Evolutionary conservation across 1,284 basidiomycete species (phyloP).

Genomic region (Somion occarium): DNA sequence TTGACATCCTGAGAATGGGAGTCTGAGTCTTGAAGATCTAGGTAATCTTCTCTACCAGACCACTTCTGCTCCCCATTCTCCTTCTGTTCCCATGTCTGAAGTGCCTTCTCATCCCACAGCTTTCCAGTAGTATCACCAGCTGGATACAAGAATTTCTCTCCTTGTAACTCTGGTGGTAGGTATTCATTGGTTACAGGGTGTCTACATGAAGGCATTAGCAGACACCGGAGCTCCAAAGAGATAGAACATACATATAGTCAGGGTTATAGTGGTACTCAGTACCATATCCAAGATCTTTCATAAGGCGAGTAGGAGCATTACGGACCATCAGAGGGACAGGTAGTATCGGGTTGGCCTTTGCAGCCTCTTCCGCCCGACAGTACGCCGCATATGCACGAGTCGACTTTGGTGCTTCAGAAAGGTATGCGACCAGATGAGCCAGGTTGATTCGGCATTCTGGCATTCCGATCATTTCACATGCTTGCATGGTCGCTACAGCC

Average conservation of each 20-base stretch:
- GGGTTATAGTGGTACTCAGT: slow-evolving; percentile 80
- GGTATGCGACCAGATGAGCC: slow-evolving; percentile 78
- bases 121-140: slow-evolving; percentile 53
- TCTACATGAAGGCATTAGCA: slow-evolving; percentile 27
- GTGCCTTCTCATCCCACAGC: slow-evolving; percentile 68
- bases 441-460: slow-evolving; percentile 78
- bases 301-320: slow-evolving; percentile 84
- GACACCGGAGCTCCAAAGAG: not conserved
- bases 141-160: slow-evolving; percentile 46
- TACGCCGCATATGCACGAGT: slow-evolving; percentile 79
- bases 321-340: slow-evolving; percentile 77
- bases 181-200: slow-evolving; percentile 74
- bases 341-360: slow-evolving; percentile 44
- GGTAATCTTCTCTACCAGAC: slow-evolving; percentile 56
- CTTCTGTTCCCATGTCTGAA: slow-evolving; percentile 68
- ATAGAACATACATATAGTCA: slow-evolving; percentile 50
- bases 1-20: no score
- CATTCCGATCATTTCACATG: slow-evolving; percentile 82
- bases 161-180: slow-evolving; percentile 41
- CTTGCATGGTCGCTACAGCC: slow-evolving; percentile 76
- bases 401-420: slow-evolving; percentile 81
- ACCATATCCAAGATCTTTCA: slow-evolving; percentile 80
- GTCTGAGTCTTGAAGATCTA: no score
- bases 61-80: slow-evolving; percentile 61
- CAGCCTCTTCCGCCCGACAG: slow-evolving; percentile 63